Evolutionary conservation across 2,329 filamentous ascomycete genomes (phyloP).

Genomic region (Botrytis cinerea): DNA sequence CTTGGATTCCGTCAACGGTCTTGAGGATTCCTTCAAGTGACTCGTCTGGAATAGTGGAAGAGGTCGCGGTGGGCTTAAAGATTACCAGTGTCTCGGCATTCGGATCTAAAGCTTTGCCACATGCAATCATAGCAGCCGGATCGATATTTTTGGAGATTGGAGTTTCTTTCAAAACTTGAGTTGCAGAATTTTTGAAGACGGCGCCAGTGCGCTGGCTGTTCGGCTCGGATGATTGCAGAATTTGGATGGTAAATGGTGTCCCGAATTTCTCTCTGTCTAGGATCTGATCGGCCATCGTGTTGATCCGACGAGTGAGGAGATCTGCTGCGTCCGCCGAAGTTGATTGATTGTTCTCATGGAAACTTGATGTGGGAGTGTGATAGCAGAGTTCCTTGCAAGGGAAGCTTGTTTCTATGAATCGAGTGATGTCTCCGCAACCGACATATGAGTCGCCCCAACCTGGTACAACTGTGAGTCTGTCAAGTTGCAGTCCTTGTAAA

Average conservation of each 20-base stretch:
- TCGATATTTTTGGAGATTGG: background rate
- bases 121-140: background rate
- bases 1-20: background rate
- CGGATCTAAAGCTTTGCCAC: background rate
- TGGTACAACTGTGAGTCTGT: background rate
- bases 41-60: background rate
- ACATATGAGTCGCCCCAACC: background rate
- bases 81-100: background rate
- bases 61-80: background rate
- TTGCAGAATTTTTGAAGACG: background rate
- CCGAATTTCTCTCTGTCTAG: background rate
- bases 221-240: background rate
- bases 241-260: background rate
- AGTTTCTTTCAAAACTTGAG: background rate
- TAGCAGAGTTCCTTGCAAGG: background rate
- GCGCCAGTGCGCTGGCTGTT: background rate
- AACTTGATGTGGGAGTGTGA: background rate
- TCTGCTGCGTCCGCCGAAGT: too few species aligned
- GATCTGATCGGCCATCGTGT: background rate
- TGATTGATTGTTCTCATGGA: background rate
- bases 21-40: background rate
- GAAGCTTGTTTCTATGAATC: background rate
- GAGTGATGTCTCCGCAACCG: background rate
- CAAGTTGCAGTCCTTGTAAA: background rate
- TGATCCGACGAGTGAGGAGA: background rate